Evolutionary conservation across 139 green algal genomes (phyloP), one percentile per base, ranked within the genome.

Genomic region (Raphidocelis subcapitata): DNA sequence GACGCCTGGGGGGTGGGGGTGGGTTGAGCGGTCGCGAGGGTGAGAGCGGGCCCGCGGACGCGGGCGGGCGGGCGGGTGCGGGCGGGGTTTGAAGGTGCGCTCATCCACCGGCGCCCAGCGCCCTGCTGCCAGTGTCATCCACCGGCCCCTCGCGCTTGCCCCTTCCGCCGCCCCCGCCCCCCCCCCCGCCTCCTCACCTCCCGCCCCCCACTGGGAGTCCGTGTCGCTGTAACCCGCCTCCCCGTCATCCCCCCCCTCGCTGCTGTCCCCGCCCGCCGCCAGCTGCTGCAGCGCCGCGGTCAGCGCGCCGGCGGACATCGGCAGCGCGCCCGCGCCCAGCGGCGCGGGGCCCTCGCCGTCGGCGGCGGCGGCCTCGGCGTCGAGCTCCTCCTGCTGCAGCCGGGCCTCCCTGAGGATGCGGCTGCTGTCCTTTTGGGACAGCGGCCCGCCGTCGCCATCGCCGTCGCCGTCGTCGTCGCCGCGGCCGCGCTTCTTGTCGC

Each of bases 361-460:
- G 51, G 72, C 36, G 46, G 76, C 74, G 18, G 73, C 66, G 1
- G 80, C 77, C 33, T 88, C 91, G 21, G 76, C 86, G 23, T 95
- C 90, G 15, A 98, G 16, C 61, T 98, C 94, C 59, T 91, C 75
- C 77, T 95, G 92, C 82, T 98, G 94, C 62, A 81, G 77, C 0
- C 82, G 82, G 1, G 94, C 93, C 65, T 91, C 85, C 46, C 84
- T 79, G 36, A 98, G 76, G 60, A 98, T 95, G 44, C 86, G 84
- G 37, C 74, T 72, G 23, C 80, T 92, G 32, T 94, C 46, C 32
- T 82, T 82, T 3, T 75, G 82, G 2, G 85, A 69, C 61, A 95
- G 61, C 26, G 70, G 63, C 84, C 88, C 68, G 20, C 76, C 77
- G 24, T 79, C 67, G 2, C 71, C 46, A 0, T 70, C 75, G 35